Conservation (phyloP, 768 basidiomycete genomes). For the Steccherinum ochraceum region DNA sequence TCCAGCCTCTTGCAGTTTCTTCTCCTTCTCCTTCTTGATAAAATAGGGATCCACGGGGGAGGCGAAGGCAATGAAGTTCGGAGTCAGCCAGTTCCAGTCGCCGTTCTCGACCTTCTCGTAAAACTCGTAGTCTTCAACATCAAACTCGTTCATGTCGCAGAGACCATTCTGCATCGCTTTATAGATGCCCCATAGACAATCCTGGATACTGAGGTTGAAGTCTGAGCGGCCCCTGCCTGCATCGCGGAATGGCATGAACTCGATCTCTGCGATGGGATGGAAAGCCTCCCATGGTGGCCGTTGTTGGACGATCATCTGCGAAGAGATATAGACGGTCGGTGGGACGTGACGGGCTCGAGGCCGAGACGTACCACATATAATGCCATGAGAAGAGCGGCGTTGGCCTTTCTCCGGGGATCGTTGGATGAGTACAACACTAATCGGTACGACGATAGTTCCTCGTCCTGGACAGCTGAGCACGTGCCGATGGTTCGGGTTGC, state of each 20-base stretch:
- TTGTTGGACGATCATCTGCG: constrained; percentile 86
- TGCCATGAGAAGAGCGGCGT: constrained; percentile 90
- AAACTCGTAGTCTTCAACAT: constrained; percentile 85
- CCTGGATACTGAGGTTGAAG: constrained; percentile 90
- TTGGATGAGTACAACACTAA: constrained; percentile 85
- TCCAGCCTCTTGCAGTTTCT: constrained; percentile 31
- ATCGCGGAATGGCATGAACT: constrained; percentile 95
- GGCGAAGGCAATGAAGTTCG: constrained; percentile 90
- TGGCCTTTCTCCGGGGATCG: constrained; percentile 84
- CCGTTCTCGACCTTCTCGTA: constrained; percentile 96
- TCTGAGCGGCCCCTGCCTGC: constrained; percentile 90
- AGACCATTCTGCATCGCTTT: constrained; percentile 88
- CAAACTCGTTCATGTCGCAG: constrained; percentile 93
- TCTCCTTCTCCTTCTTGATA: constrained; percentile 72
- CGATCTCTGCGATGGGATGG: constrained; percentile 84
- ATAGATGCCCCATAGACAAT: constrained; percentile 84
- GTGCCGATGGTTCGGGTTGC: background rate
- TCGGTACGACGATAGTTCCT: constrained; percentile 62
- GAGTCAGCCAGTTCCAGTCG: constrained; percentile 95
- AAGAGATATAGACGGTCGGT: too few species aligned
- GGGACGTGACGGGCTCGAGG: background rate
- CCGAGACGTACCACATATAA: constrained; percentile 88
- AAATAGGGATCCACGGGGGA: constrained; percentile 80
- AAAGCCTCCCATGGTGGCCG: constrained; percentile 93
- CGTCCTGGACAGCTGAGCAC: constrained; percentile 46